Conservation (phyloP, 2,329 filamentous ascomycete species). For the Fusarium sp. region DNA sequence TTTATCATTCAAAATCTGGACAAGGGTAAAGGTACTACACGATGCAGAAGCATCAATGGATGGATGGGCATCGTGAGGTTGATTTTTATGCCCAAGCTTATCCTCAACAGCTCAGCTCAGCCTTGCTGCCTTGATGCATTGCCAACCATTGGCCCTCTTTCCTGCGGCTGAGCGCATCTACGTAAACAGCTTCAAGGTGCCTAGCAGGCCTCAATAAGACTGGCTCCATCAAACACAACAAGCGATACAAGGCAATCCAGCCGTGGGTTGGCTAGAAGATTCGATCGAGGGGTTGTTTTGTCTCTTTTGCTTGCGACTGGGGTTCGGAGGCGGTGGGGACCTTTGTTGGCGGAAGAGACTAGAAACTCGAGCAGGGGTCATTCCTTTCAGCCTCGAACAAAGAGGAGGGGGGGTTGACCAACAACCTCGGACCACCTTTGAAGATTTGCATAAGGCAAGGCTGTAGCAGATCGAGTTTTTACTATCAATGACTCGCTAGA, state of each 20-base stretch:
- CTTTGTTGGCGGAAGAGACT: slow-evolving; percentile 29
- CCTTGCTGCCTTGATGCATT: slow-evolving; percentile 20
- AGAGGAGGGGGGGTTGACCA: slow-evolving; percentile 10
- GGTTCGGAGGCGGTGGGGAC: slow-evolving; percentile 32
- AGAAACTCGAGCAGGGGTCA: slow-evolving; percentile 34
- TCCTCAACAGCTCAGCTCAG: slow-evolving; percentile 9
- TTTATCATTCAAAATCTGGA: background rate
- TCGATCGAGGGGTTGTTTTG: slow-evolving; percentile 33
- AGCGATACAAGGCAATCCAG: background rate
- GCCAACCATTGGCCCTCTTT: slow-evolving; percentile 11
- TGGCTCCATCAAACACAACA: background rate
- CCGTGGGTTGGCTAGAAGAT: slow-evolving; percentile 39
- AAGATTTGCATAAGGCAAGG: background rate
- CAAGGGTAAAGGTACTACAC: too few species aligned
- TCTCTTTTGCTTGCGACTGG: slow-evolving; percentile 5
- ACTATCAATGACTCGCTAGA: slow-evolving; percentile 17
- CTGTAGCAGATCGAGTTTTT: background rate
- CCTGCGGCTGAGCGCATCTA: slow-evolving; percentile 9
- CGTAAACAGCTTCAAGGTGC: background rate
- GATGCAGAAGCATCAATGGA: background rate
- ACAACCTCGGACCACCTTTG: slow-evolving; percentile 8
- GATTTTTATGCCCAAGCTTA: background rate
- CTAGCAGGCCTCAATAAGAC: slow-evolving; percentile 21
- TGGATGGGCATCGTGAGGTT: background rate
- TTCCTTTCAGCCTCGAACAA: slow-evolving; percentile 38